These are phyloP conservation scores for Claviceps spartinae DNA, from an alignment of 2,329 filamentous ascomycete species.

Conservation along the genomic window DNA sequence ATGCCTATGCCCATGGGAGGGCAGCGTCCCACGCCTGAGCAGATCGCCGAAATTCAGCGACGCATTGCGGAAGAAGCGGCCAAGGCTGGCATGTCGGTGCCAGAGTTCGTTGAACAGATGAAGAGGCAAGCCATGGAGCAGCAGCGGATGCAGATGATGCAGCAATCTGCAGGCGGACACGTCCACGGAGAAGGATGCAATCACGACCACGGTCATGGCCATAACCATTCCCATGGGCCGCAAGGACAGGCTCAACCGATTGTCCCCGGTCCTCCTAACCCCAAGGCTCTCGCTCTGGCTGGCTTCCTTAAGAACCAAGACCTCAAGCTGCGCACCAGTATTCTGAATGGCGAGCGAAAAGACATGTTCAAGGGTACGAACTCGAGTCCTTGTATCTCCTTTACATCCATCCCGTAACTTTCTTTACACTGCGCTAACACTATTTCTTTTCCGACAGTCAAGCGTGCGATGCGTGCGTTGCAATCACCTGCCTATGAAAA, in stretches of 20 bases:
- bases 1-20: constrained; percentile 13
- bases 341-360: constrained; percentile 90
- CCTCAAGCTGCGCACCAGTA: constrained; percentile 79
- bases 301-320: constrained; percentile 75
- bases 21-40: constrained; percentile 59
- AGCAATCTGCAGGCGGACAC: constrained; percentile 10
- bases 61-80: constrained; percentile 72
- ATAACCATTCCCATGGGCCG: constrained; percentile 9
- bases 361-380: constrained; percentile 85
- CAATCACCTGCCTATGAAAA: constrained; percentile 83
- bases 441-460: constrained; percentile 48
- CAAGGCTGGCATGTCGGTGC: constrained; percentile 72
- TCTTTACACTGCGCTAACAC: background rate
- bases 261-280: constrained; percentile 68
- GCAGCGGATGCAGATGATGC: constrained; percentile 33
- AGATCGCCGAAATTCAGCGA: constrained; percentile 72
- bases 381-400: background rate
- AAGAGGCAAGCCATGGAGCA: constrained; percentile 41
- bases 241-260: constrained; percentile 52
- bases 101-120: constrained; percentile 64
- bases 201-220: constrained; percentile 16
- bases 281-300: constrained; percentile 76
- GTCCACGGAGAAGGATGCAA: constrained; percentile 12
- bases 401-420: background rate
- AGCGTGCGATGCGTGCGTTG: constrained; percentile 84